phyloP scores from a whole-genome alignment of 495 filamentous ascomycete genomes.

The Penicillium goetzii region DNA sequence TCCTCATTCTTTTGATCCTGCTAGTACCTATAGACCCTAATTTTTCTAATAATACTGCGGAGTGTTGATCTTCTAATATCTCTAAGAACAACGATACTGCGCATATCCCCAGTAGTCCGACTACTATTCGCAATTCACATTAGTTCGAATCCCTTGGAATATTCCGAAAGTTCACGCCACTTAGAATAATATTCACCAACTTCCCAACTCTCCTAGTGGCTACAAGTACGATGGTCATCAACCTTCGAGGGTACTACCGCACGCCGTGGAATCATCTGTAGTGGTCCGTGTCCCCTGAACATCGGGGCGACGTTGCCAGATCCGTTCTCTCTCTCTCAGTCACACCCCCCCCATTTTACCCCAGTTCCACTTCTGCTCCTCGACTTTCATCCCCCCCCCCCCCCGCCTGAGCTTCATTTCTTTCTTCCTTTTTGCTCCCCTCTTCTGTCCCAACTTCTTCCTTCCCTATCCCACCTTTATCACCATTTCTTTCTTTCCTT shows the following conservation, averaged over 20 bases:
- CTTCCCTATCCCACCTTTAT: slow-evolving; percentile 18
- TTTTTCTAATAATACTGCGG: no score
- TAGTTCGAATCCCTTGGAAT: no score
- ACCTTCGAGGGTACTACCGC: background rate
- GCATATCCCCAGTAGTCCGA: no score
- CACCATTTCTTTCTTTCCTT: slow-evolving; percentile 12
- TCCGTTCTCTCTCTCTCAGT: slow-evolving; percentile 15
- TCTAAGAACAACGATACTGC: no score
- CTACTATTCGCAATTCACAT: no score
- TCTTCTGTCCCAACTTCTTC: slow-evolving; percentile 17
- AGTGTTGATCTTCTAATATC: no score
- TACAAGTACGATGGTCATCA: background rate
- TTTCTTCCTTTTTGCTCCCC: slow-evolving; percentile 15
- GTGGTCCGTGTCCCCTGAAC: slow-evolving; percentile 38
- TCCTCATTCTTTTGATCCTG: background rate
- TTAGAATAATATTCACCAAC: background rate
- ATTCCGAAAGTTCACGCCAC: background rate
- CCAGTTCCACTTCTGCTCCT: slow-evolving; percentile 11
- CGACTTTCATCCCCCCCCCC: slow-evolving; percentile 16
- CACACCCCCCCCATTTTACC: slow-evolving; percentile 16
- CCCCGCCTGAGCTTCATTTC: slow-evolving; percentile 18
- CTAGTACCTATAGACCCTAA: no score
- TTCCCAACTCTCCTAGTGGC: slow-evolving; percentile 7
- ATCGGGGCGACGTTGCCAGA: slow-evolving; percentile 37
- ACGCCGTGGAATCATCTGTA: slow-evolving; percentile 13